Conservation (phyloP, 2,329 filamentous ascomycete species). For the Ceratocystis cubensis region DNA sequence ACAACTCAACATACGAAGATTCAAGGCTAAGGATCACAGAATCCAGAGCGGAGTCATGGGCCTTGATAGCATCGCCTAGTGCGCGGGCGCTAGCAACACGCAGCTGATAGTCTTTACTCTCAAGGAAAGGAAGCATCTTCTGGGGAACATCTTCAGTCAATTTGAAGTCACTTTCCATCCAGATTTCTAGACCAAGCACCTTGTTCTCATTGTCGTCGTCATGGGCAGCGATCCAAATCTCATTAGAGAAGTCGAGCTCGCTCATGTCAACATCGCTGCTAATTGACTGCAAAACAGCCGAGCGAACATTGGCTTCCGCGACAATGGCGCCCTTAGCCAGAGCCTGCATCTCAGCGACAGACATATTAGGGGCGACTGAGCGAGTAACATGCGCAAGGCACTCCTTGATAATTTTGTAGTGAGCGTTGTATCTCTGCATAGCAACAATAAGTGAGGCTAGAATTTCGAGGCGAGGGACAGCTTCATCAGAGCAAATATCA, state of each 20-base stretch:
- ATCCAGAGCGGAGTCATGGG: conserved; percentile 47
- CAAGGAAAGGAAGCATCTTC: conserved; percentile 64
- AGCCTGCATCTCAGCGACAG: conserved; percentile 54
- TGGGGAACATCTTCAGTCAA: conserved; percentile 52
- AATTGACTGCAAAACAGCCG: conserved; percentile 76
- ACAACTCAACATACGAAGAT: conserved; percentile 60
- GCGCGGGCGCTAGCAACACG: conserved; percentile 72
- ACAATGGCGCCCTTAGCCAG: conserved; percentile 72
- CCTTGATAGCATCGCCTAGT: conserved; percentile 58
- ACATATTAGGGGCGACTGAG: conserved; percentile 73
- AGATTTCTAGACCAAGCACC: conserved; percentile 74
- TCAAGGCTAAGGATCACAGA: conserved; percentile 54
- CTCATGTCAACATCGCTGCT: conserved; percentile 85
- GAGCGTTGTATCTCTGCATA: conserved; percentile 81
- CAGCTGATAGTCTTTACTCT: conserved; percentile 67
- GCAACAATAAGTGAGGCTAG: conserved; percentile 59
- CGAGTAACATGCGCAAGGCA: conserved; percentile 77
- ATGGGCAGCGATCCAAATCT: conserved; percentile 88
- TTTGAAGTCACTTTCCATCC: conserved; percentile 81
- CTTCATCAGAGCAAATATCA: conserved; percentile 58
- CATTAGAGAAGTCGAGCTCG: conserved; percentile 71
- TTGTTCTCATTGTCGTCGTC: conserved; percentile 82
- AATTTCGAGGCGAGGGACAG: conserved; percentile 64
- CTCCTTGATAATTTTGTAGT: conserved; percentile 92
- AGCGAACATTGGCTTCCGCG: conserved; percentile 65